Evolutionary conservation across 1,139 yeast genomes (phyloP).

Genomic region (Torulaspora pretoriensis): DNA sequence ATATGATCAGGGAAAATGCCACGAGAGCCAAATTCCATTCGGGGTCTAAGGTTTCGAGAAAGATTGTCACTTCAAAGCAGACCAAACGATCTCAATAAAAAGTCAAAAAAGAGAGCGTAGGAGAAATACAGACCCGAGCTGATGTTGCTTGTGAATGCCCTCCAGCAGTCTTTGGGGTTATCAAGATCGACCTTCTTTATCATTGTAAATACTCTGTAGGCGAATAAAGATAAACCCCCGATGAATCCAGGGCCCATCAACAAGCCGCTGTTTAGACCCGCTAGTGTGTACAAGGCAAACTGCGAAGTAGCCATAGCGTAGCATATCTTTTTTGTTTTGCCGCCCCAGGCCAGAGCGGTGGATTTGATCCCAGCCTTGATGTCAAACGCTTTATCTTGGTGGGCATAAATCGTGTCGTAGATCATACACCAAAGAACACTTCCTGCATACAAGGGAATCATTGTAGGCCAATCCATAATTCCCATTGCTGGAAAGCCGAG

Average conservation of each 20-base stretch:
- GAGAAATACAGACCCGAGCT: slow-evolving; percentile 76
- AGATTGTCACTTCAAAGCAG: slow-evolving; percentile 18
- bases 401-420: slow-evolving; percentile 95
- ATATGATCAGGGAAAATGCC: slow-evolving; percentile 17
- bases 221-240: slow-evolving; percentile 61
- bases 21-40: slow-evolving; percentile 21
- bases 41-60: slow-evolving; percentile 6
- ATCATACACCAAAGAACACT: slow-evolving; percentile 91
- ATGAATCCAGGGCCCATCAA: slow-evolving; percentile 71
- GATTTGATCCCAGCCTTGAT: slow-evolving; percentile 86
- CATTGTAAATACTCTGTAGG: slow-evolving; percentile 63
- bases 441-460: slow-evolving; percentile 71
- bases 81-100: slow-evolving; percentile 44
- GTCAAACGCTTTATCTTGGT: slow-evolving; percentile 91
- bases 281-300: slow-evolving; percentile 55
- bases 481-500: slow-evolving; percentile 97
- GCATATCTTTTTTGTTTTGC: slow-evolving; percentile 64
- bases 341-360: slow-evolving; percentile 92
- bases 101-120: slow-evolving; percentile 74
- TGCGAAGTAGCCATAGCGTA: slow-evolving; percentile 64
- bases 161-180: slow-evolving; percentile 78
- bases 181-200: slow-evolving; percentile 71
- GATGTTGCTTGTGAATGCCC: slow-evolving; percentile 70
- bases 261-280: slow-evolving; percentile 78
- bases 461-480: slow-evolving; percentile 66